These are phyloP conservation scores for Shiraia sp. DNA, from an alignment of 2,329 filamentous ascomycete species.

Conservation along the genomic window DNA sequence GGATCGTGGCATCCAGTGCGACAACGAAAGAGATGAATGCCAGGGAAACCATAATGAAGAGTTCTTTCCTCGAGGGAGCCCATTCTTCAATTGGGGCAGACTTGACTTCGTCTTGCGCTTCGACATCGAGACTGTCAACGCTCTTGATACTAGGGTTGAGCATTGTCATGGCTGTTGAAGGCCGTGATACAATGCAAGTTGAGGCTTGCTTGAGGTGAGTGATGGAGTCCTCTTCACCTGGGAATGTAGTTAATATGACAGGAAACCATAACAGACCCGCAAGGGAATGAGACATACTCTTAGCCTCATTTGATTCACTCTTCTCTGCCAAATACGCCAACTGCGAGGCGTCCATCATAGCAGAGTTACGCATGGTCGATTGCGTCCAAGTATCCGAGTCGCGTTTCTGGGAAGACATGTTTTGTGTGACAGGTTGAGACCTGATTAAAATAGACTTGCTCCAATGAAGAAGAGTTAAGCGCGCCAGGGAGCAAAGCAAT, in stretches of 20 bases:
- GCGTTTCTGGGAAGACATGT: too few species aligned
- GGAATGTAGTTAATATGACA: too few species aligned
- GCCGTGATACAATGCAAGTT: background rate
- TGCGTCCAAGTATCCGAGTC: background rate
- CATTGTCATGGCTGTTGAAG: slow-evolving; percentile 4
- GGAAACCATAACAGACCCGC: too few species aligned
- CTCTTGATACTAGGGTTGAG: background rate
- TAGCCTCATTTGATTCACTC: too few species aligned
- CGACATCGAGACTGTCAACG: slow-evolving; percentile 8
- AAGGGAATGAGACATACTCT: too few species aligned
- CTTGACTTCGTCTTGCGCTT: slow-evolving; percentile 10
- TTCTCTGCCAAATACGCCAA: too few species aligned
- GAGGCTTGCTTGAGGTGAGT: background rate
- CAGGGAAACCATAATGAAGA: slow-evolving; percentile 35
- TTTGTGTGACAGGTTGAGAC: too few species aligned
- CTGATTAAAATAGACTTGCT: too few species aligned
- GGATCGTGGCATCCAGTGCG: slow-evolving; percentile 34
- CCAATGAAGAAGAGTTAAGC: too few species aligned
- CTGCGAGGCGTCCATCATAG: background rate
- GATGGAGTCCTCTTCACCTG: background rate
- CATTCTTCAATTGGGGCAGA: slow-evolving; percentile 3
- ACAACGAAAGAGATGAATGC: slow-evolving; percentile 34
- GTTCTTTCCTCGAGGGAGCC: slow-evolving; percentile 19
- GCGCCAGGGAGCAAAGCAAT: too few species aligned
- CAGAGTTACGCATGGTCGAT: background rate